phyloP scores from a whole-genome alignment of 306 rosid species.

The Cicer bijugum region DNA sequence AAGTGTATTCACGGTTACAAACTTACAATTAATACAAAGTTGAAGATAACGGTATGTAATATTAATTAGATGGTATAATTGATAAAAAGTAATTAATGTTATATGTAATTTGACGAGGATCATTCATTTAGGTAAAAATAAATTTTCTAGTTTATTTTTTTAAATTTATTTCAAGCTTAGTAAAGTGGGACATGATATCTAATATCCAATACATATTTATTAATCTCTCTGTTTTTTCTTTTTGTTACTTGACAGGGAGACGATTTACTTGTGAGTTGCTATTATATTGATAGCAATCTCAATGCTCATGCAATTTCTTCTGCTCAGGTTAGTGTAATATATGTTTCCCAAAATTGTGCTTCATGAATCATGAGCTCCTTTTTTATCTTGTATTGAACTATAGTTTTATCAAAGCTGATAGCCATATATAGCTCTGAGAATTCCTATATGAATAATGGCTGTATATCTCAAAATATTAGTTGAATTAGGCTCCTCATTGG shows the following conservation, averaged over 20 bases:
- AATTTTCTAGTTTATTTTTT: background rate
- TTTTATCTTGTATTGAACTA: slow-evolving; percentile 17
- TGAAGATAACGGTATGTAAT: no score
- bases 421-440: background rate
- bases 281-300: slow-evolving; percentile 73
- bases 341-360: slow-evolving; percentile 20
- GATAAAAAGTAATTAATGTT: no score
- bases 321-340: slow-evolving; percentile 71
- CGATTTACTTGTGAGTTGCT: slow-evolving; percentile 81
- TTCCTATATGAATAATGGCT: background rate
- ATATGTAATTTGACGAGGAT: no score
- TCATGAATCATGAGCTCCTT: background rate
- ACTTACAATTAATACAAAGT: no score
- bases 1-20: no score
- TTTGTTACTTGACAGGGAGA: slow-evolving; percentile 67
- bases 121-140: background rate
- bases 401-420: background rate
- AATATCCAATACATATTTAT: background rate
- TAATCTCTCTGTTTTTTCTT: background rate
- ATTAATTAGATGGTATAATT: no score
- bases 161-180: background rate
- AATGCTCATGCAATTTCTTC: slow-evolving; percentile 86
- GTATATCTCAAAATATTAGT: background rate
- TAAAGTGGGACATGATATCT: background rate
- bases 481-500: slow-evolving; percentile 20